Percentiles rank a stretch among this genome's conserved stretches.
Evolutionary conservation across 2,329 filamentous ascomycete genomes (phyloP).

Genomic region (Diaporthe capsici): DNA sequence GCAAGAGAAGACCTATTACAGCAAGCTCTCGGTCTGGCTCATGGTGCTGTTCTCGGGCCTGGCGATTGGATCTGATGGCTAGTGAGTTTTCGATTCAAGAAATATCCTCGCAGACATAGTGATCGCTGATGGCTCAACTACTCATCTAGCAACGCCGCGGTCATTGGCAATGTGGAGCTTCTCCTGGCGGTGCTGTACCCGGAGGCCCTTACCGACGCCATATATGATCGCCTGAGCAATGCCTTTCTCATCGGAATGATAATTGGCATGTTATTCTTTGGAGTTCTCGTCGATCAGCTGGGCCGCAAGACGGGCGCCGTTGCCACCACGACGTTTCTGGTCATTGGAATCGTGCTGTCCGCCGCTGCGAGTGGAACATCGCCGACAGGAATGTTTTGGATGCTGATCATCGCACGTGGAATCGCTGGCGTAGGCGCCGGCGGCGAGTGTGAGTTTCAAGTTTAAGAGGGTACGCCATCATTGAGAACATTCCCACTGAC

Average conservation of each 20-base stretch:
- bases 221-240: slow-evolving; percentile 67
- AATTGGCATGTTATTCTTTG: slow-evolving; percentile 69
- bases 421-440: slow-evolving; percentile 60
- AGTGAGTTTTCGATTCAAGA: slow-evolving; percentile 46
- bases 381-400: slow-evolving; percentile 62
- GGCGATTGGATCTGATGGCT: slow-evolving; percentile 62
- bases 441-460: slow-evolving; percentile 39
- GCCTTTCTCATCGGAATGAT: slow-evolving; percentile 69
- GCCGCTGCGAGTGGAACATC: slow-evolving; percentile 59
- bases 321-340: slow-evolving; percentile 53
- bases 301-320: slow-evolving; percentile 41
- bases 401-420: slow-evolving; percentile 61
- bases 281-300: slow-evolving; percentile 57
- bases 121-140: neutral
- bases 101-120: too few relatives aligned
- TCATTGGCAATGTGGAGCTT: slow-evolving; percentile 61
- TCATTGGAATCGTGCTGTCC: slow-evolving; percentile 61
- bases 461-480: neutral
- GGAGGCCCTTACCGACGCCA: slow-evolving; percentile 56
- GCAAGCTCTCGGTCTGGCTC: slow-evolving; percentile 57
- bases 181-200: slow-evolving; percentile 59
- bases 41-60: slow-evolving; percentile 62
- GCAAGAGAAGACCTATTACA: slow-evolving; percentile 48
- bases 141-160: slow-evolving; percentile 55
- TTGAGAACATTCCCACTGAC: neutral